These are phyloP conservation scores for Tritrichomonas musculus DNA, from an alignment of 208 protist genomes.

Conservation along the genomic window DNA sequence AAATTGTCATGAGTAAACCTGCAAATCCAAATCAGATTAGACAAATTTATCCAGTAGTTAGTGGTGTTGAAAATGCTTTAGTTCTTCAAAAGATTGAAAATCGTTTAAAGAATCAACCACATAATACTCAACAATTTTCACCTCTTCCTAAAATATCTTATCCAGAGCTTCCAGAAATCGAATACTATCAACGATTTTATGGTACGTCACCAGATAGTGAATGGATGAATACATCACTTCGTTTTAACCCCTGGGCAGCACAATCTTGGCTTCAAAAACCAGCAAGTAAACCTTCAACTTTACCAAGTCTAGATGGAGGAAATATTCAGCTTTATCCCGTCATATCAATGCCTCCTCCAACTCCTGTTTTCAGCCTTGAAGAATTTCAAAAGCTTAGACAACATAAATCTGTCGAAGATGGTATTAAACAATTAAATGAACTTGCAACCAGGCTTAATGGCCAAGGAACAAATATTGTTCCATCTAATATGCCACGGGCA, in stretches of 20 bases:
- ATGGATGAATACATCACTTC: background rate
- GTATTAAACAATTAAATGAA: background rate
- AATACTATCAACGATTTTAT: background rate
- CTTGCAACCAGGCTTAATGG: background rate
- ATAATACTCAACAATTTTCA: too few relatives aligned
- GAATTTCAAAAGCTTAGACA: background rate
- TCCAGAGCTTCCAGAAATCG: background rate
- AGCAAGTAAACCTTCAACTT: too few relatives aligned
- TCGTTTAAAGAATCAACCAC: too few relatives aligned
- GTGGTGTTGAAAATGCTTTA: too few relatives aligned
- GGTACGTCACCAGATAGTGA: background rate
- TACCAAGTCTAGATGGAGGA: background rate
- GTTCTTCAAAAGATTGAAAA: too few relatives aligned
- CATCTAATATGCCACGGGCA: background rate
- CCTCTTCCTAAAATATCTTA: background rate
- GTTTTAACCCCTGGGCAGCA: background rate
- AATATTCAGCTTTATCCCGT: background rate
- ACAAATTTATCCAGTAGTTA: too few relatives aligned
- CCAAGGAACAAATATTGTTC: background rate
- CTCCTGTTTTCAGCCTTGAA: background rate
- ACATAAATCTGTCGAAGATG: background rate
- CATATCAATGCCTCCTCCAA: background rate
- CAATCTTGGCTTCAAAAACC: background rate
- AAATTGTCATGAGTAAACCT: too few relatives aligned
- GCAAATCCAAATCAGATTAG: too few relatives aligned